phyloP scores from a whole-genome alignment of 2,329 filamentous ascomycete species.

The Graphilbum ipis-grandicollis region DNA sequence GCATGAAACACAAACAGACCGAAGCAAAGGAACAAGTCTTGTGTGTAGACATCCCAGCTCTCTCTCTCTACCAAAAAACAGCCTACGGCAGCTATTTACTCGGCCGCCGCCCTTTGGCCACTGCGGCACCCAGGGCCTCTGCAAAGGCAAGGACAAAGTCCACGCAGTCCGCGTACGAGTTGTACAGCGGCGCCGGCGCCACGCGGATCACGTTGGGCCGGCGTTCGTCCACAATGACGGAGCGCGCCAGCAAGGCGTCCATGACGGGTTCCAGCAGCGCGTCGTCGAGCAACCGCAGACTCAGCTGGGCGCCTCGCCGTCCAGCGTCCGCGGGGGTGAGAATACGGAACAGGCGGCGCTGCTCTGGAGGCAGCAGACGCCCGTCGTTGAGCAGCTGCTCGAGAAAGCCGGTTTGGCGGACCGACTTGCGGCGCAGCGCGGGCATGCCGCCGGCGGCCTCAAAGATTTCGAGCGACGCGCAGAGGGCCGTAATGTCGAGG shows the following conservation, averaged over 20 bases:
- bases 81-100: too few relatives aligned
- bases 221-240: constrained; percentile 66
- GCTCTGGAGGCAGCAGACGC: constrained; percentile 17
- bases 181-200: constrained; percentile 73
- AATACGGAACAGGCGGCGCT: constrained; percentile 31
- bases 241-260: constrained; percentile 43
- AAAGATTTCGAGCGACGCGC: constrained; percentile 60
- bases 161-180: constrained; percentile 48
- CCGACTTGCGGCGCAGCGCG: constrained; percentile 50
- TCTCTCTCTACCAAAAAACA: too few relatives aligned
- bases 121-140: too few relatives aligned
- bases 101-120: too few relatives aligned
- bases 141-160: constrained; percentile 7
- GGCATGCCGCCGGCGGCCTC: constrained; percentile 47
- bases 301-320: constrained; percentile 64
- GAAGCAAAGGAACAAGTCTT: too few relatives aligned
- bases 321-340: constrained; percentile 53
- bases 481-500: constrained; percentile 59
- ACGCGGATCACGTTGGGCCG: constrained; percentile 74
- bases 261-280: constrained; percentile 57
- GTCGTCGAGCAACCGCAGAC: constrained; percentile 43
- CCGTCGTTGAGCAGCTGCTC: constrained; percentile 46
- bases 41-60: too few relatives aligned
- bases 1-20: too few relatives aligned
- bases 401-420: constrained; percentile 59